Conservation (phyloP, 2,329 filamentous ascomycete species). For the Stemphylium lycopersici region DNA sequence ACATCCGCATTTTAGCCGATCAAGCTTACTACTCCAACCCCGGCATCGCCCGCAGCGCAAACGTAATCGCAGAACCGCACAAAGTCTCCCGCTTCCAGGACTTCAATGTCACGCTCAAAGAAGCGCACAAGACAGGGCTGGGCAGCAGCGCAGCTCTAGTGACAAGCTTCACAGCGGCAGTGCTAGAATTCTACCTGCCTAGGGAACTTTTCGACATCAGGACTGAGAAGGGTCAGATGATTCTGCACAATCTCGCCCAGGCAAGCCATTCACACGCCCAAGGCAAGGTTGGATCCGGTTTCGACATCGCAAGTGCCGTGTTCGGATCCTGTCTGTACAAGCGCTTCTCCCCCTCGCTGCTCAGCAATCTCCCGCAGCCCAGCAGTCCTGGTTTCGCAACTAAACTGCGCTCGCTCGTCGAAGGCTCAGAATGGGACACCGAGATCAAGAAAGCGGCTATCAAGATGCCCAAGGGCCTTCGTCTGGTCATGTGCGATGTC, state of each 20-base stretch:
- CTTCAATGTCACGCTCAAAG: conserved; percentile 75
- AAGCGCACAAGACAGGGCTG: conserved; percentile 93
- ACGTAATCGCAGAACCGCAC: conserved; percentile 4
- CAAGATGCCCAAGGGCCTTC: conserved; percentile 72
- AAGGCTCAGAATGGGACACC: conserved; percentile 74
- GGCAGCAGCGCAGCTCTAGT: conserved; percentile 95
- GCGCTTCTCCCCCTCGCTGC: conserved; percentile 83
- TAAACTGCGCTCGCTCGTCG: conserved; percentile 69
- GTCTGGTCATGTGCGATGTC: conserved; percentile 92
- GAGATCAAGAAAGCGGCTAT: conserved; percentile 74
- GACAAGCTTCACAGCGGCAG: conserved; percentile 78
- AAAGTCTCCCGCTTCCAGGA: conserved; percentile 67
- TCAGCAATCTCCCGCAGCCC: conserved; percentile 70
- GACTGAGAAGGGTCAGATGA: conserved; percentile 60
- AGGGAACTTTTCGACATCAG: conserved; percentile 61
- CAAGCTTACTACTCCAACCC: conserved; percentile 88
- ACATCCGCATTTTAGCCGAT: conserved; percentile 88
- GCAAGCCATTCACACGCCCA: conserved; percentile 94
- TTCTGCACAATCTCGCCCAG: conserved; percentile 91
- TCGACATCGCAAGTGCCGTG: conserved; percentile 91
- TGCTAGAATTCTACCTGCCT: conserved; percentile 78
- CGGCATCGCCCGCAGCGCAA: conserved; percentile 22
- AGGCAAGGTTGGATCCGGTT: conserved; percentile 94
- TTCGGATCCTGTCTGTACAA: conserved; percentile 91
- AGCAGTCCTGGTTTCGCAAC: conserved; percentile 70